These are phyloP conservation scores for Cyclocybe aegerita DNA, from an alignment of 768 basidiomycete species.

Conservation along the genomic window DNA sequence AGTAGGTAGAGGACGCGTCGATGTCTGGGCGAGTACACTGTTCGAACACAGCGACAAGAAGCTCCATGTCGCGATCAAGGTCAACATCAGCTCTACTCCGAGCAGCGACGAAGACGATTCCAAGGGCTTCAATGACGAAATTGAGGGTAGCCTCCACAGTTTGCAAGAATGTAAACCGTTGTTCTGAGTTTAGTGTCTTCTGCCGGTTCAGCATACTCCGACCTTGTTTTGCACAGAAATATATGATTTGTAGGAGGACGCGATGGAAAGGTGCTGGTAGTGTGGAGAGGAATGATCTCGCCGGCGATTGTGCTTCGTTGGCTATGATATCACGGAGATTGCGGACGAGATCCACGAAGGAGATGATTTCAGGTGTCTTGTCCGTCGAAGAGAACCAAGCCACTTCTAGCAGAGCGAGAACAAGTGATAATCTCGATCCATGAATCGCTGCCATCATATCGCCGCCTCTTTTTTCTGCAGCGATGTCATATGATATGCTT, in stretches of 20 bases:
- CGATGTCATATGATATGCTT: constrained; percentile 64
- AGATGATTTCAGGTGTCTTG: constrained; percentile 50
- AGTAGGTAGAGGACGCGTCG: constrained; percentile 64
- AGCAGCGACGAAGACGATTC: constrained; percentile 65
- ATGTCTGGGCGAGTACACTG: constrained; percentile 73
- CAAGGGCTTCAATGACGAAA: constrained; percentile 67
- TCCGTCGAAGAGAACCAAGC: constrained; percentile 70
- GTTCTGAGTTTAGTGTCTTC: constrained; percentile 56
- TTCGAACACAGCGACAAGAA: constrained; percentile 80
- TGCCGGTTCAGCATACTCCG: constrained; percentile 47
- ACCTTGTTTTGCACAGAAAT: constrained; percentile 70
- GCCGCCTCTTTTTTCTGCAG: constrained; percentile 68
- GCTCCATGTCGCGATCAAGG: constrained; percentile 78
- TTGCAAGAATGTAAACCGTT: constrained; percentile 56
- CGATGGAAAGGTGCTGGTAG: constrained; percentile 74
- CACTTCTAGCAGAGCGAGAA: constrained; percentile 78
- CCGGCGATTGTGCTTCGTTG: constrained; percentile 74
- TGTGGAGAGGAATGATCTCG: constrained; percentile 67
- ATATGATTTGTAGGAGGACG: constrained; percentile 75
- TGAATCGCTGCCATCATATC: constrained; percentile 88
- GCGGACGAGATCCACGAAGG: constrained; percentile 60
- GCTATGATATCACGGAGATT: constrained; percentile 65
- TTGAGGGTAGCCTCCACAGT: constrained; percentile 62
- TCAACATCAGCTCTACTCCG: constrained; percentile 56
- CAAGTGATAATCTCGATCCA: constrained; percentile 66